Base-by-base conservation (phyloP, 345 rosid species). In the Heritiera littoralis region DNA sequence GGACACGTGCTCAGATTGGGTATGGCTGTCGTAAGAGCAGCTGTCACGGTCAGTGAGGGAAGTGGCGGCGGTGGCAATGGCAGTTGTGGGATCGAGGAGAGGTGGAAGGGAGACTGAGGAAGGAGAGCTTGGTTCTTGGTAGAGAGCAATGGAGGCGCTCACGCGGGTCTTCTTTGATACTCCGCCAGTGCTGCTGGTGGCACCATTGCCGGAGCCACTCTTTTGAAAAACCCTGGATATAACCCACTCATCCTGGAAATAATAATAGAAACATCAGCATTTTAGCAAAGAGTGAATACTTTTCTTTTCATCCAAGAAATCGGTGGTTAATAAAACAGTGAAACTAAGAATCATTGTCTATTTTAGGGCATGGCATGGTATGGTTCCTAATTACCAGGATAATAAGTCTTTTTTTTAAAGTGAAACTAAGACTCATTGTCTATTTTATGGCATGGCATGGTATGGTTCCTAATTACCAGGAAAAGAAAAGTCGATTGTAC, bases 1-100 rank as follows among this genome's bases (percentile, higher is more conserved):
- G 99, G 99, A 94, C 98, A 96, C 98, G 99, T 96, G 99, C 98
- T 90, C 92, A 20, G 85, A 59, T 10, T 83, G 82, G 68, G 85
- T 74, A 67, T 84, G 86, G 84, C 89, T 86, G 83, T 89, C 89
- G 35, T 78, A 91, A 71, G 92, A 89, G 89, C 85, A 78, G 83
- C 90, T 86, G 77, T 88, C 94, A 41, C 79, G 81, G 77, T 70
- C 87, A 17, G 66, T 75, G 7, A 77, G 49, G 58, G 77, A 58
- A 35, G 84, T 71, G 67, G 86, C 68, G 13, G 88, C 54, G 5
- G 82, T 11, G 45, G 78, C 41, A 40, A 61, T 6, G n/a, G 84
- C 15, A 17, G 84, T 15, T 43, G 87, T 54, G 7, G 86, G 86
- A 43, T 90, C 92, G 3, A 91, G 82, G 72, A 91, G 99, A 20